Conservation (phyloP, 768 basidiomycete species). For the Suillus alpinus region DNA sequence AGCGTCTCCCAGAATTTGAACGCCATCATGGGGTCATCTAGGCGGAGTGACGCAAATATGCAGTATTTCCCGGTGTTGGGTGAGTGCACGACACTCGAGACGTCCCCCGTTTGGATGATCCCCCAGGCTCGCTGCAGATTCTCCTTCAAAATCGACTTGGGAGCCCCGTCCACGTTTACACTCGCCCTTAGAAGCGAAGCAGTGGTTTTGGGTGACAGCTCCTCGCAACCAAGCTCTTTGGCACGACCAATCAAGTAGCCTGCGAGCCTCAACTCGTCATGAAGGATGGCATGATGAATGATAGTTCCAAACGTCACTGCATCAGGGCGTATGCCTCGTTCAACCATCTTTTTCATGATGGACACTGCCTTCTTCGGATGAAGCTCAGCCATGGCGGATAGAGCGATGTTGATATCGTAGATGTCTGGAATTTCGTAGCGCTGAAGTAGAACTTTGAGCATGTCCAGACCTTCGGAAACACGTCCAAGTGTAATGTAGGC, state of each 20-base stretch:
- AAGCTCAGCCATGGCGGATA: conserved; percentile 51
- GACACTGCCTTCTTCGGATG: conserved; percentile 44
- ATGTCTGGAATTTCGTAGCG: conserved; percentile 57
- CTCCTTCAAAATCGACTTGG: conserved; percentile 22
- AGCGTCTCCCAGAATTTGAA: conserved; percentile 59
- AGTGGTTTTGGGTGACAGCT: conserved; percentile 48
- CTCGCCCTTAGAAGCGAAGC: conserved; percentile 45
- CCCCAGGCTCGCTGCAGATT: conserved; percentile 42
- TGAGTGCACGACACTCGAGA: conserved; percentile 37
- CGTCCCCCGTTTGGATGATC: conserved; percentile 38
- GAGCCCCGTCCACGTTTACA: conserved; percentile 26
- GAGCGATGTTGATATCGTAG: conserved; percentile 63
- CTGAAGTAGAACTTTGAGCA: conserved; percentile 43
- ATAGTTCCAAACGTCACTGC: conserved; percentile 58
- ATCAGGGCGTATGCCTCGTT: conserved; percentile 48
- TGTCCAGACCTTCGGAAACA: conserved; percentile 42
- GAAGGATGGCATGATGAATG: conserved; percentile 52
- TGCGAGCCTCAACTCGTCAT: conserved; percentile 44
- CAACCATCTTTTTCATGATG: conserved; percentile 51
- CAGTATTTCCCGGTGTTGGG: conserved; percentile 51
- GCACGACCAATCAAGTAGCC: conserved; percentile 40
- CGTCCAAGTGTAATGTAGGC: conserved; percentile 58
- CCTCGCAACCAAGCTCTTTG: conserved; percentile 29
- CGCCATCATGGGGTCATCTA: conserved; percentile 49
- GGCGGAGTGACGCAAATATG: conserved; percentile 46